Conservation (phyloP, 371 early-diverging fungal species). For the Mortierella sp. region DNA sequence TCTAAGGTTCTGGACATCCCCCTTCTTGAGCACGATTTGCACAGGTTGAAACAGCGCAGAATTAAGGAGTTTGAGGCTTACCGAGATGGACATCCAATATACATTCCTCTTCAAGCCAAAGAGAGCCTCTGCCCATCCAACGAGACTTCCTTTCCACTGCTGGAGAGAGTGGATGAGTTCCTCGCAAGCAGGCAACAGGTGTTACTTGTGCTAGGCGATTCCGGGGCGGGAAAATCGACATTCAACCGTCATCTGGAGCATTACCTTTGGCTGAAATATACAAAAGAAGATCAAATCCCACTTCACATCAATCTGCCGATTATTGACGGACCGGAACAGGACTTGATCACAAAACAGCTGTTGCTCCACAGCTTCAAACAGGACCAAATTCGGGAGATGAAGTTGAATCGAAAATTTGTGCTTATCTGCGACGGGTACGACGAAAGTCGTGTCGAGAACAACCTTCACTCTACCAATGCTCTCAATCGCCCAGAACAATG, state of each 20-base stretch:
- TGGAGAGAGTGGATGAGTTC: conserved; percentile 5
- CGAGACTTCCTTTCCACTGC: not conserved
- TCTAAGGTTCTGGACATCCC: not conserved
- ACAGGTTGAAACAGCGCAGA: not conserved
- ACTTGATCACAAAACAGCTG: conserved; percentile 17
- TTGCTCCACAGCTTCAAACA: not conserved
- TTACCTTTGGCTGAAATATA: conserved; percentile 4
- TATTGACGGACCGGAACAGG: conserved; percentile 3
- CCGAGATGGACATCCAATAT: not conserved
- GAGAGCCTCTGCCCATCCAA: not conserved
- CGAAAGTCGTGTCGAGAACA: not conserved
- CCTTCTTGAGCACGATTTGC: not conserved
- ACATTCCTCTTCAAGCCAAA: conserved; percentile 6
- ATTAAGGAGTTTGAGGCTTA: not conserved
- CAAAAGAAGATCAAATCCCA: conserved; percentile 6
- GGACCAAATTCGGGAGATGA: conserved; percentile 5
- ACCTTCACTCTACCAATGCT: not conserved
- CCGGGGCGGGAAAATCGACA: conserved; percentile 29
- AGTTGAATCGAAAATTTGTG: conserved; percentile 1
- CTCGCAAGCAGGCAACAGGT: not conserved
- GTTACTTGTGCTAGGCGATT: conserved; percentile 21
- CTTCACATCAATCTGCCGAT: conserved; percentile 16
- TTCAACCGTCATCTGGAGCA: conserved; percentile 15
- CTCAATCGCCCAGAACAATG: not conserved
- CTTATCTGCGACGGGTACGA: conserved; percentile 18